Conservation (phyloP, 78 protist species). For the slime mould (Dictyostelium discoideum) region DNA sequence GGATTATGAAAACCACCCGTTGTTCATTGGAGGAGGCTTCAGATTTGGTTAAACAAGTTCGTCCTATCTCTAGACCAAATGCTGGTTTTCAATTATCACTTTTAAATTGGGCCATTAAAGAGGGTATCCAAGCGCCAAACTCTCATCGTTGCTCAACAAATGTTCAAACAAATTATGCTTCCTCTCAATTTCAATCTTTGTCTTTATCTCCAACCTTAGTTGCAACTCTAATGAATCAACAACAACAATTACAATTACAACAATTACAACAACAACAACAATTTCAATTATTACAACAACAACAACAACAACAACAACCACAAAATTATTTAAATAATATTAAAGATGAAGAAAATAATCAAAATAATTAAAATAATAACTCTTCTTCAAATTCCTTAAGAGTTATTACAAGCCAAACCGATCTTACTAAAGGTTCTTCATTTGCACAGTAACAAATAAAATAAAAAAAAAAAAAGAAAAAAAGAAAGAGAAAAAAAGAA, state of each 20-base stretch:
- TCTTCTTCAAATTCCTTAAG: neutral
- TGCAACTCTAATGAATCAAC: neutral
- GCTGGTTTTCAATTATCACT: conserved; percentile 46
- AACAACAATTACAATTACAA: neutral
- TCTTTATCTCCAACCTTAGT: neutral
- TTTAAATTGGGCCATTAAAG: conserved; percentile 59
- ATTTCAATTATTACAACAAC: neutral
- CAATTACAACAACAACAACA: neutral
- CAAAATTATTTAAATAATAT: neutral
- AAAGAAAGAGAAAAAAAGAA: too few species aligned
- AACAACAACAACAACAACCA: neutral
- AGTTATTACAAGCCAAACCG: neutral
- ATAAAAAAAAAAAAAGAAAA: too few species aligned
- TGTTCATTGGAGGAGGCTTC: conserved; percentile 43
- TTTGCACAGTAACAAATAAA: neutral
- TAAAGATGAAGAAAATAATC: neutral
- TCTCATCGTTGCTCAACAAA: conserved; percentile 17
- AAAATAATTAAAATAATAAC: neutral
- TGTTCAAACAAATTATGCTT: neutral
- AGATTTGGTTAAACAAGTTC: neutral
- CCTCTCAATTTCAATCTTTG: neutral
- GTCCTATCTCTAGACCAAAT: conserved; percentile 63
- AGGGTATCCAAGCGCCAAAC: conserved; percentile 59
- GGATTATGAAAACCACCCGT: conserved; percentile 40
- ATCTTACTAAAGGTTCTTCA: neutral